Evolutionary conservation across 208 protist genomes (phyloP).

Genomic region (Acanthamoeba triangularis): DNA sequence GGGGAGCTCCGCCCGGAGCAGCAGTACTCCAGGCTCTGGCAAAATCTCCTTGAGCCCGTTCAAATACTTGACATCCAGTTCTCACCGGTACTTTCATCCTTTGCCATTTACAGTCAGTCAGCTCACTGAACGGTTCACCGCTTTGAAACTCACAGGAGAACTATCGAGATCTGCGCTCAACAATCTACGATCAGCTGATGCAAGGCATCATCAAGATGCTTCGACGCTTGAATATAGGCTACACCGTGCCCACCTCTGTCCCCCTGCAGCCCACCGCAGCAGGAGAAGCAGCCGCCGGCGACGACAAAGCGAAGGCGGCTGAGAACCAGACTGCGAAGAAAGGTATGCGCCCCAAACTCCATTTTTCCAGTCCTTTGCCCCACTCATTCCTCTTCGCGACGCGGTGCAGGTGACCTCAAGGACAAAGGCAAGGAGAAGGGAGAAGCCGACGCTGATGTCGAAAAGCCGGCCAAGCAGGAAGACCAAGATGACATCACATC

Average conservation of each 20-base stretch:
- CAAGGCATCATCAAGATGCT: slow-evolving; percentile 71
- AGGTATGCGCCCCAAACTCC: not conserved
- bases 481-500: not conserved
- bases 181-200: slow-evolving; percentile 76
- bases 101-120: not conserved
- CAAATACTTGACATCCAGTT: slow-evolving; percentile 54
- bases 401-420: not conserved
- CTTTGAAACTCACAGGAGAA: not conserved
- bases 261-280: not conserved
- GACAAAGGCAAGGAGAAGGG: slow-evolving; percentile 70
- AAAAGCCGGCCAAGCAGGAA: not conserved
- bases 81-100: slow-evolving; percentile 9
- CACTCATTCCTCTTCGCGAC: not conserved
- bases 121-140: not conserved
- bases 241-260: not conserved
- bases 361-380: not conserved
- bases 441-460: not conserved
- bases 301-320: not conserved
- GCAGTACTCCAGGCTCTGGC: slow-evolving; percentile 72
- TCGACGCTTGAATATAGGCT: slow-evolving; percentile 58
- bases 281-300: not conserved
- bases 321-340: not conserved
- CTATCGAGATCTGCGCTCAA: slow-evolving; percentile 67
- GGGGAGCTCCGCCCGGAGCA: slow-evolving; percentile 70
- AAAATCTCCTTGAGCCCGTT: slow-evolving; percentile 32